phyloP scores from a whole-genome alignment of 805 yeast genomes.

The Cyberlindnera mississippiensis region DNA sequence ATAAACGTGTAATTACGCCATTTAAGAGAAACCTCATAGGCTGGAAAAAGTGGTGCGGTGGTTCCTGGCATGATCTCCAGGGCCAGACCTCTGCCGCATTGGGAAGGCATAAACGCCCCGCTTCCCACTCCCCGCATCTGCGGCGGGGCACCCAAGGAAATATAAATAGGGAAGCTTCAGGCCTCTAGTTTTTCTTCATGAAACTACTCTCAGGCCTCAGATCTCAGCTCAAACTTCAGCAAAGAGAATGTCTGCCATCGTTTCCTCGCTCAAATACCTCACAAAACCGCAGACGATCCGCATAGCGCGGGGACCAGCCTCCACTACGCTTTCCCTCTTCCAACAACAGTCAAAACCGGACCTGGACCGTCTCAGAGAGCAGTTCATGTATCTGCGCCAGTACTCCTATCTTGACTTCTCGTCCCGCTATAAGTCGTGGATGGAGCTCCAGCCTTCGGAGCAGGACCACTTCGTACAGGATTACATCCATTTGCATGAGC shows the following conservation, averaged over 20 bases:
- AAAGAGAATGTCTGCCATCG: background rate
- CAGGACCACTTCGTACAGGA: slow-evolving; percentile 8
- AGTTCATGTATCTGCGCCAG: slow-evolving; percentile 10
- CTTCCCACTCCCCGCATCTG: too few species aligned
- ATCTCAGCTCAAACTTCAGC: too few species aligned
- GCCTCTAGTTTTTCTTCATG: too few species aligned
- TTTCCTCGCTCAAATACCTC: slow-evolving; percentile 14
- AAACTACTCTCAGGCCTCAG: too few species aligned
- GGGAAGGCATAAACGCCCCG: too few species aligned
- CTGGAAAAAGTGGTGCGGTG: slow-evolving; percentile 1
- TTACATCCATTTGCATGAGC: slow-evolving; percentile 11
- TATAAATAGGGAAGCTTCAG: too few species aligned
- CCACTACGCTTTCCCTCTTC: slow-evolving; percentile 13
- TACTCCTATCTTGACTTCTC: slow-evolving; percentile 10
- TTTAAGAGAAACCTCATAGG: too few species aligned
- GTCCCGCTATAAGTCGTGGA: slow-evolving; percentile 17
- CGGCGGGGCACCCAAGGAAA: too few species aligned
- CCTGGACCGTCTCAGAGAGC: slow-evolving; percentile 8
- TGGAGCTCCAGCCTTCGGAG: slow-evolving; percentile 13
- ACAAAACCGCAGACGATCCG: slow-evolving; percentile 13
- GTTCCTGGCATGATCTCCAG: too few species aligned
- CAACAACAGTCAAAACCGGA: slow-evolving; percentile 6
- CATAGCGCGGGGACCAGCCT: slow-evolving; percentile 8
- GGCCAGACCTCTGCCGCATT: too few species aligned
- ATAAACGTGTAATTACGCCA: too few species aligned